phyloP scores from a whole-genome alignment of 1,284 basidiomycete species.

The Trichosporon ovoides region DNA sequence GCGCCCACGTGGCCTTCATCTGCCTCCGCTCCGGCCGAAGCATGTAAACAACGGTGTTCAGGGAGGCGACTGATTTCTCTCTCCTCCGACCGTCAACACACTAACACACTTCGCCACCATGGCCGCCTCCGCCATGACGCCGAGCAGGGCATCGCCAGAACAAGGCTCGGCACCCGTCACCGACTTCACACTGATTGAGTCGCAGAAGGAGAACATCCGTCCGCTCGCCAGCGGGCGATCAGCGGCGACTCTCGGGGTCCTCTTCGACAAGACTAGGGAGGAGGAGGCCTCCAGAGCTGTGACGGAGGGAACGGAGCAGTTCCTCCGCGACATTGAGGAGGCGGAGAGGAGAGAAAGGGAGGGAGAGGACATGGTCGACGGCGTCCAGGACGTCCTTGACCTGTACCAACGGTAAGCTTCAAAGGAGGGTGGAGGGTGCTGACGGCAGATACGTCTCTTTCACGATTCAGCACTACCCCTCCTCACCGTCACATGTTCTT shows the following conservation, averaged over 20 bases:
- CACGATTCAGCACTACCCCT: constrained; percentile 55
- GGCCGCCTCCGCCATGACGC: background rate
- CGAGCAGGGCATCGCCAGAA: constrained; percentile 10
- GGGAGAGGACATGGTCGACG: constrained; percentile 57
- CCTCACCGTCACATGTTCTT: constrained; percentile 62
- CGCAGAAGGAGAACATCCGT: constrained; percentile 59
- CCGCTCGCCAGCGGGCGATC: constrained; percentile 55
- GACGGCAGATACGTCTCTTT: constrained; percentile 41
- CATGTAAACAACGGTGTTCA: constrained; percentile 2
- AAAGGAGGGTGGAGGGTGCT: background rate
- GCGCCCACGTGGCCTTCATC: background rate
- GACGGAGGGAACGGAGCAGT: constrained; percentile 47
- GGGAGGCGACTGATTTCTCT: constrained; percentile 21
- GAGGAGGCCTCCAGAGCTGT: constrained; percentile 47
- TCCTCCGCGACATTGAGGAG: constrained; percentile 45
- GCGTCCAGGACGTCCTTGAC: constrained; percentile 51
- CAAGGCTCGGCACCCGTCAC: constrained; percentile 42
- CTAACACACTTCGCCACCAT: constrained; percentile 6
- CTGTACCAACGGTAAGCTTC: constrained; percentile 48
- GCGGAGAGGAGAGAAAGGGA: constrained; percentile 46
- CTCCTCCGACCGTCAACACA: background rate
- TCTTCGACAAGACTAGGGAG: constrained; percentile 48
- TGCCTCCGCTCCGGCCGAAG: background rate
- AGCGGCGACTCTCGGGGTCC: constrained; percentile 53
- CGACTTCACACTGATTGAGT: constrained; percentile 52